Percentiles rank a stretch among this genome's conserved stretches.
These are phyloP conservation scores for Agrocybe pediades DNA, from an alignment of 768 basidiomycete species.

Conservation along the genomic window DNA sequence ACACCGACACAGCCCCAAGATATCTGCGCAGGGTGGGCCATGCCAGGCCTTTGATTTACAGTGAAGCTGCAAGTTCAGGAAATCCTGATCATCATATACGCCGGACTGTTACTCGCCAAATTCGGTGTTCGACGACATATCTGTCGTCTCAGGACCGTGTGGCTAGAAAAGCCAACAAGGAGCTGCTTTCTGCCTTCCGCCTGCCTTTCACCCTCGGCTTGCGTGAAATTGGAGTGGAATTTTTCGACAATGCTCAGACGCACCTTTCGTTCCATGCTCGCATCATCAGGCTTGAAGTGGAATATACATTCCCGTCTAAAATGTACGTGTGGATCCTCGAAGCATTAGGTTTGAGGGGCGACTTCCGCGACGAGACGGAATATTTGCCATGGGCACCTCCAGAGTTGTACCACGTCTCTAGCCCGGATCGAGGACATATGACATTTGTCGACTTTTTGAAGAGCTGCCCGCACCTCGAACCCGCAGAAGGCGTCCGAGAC, in stretches of 20 bases:
- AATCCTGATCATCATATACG: conserved; percentile 20
- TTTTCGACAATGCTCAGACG: not conserved
- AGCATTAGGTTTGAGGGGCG: conserved; percentile 8
- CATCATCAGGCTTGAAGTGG: conserved; percentile 29
- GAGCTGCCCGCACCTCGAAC: conserved; percentile 12
- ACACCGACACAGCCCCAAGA: not conserved
- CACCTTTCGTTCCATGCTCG: not conserved
- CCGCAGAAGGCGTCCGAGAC: not conserved
- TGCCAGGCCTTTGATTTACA: not conserved
- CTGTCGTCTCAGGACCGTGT: not conserved
- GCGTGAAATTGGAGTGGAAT: conserved; percentile 1
- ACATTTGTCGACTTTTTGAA: conserved; percentile 5
- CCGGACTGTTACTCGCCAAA: conserved; percentile 33
- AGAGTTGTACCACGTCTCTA: conserved; percentile 14
- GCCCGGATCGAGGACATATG: not conserved
- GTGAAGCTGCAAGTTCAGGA: not conserved
- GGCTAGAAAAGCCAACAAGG: not conserved
- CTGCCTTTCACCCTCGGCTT: conserved; percentile 5
- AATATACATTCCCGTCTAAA: conserved; percentile 27
- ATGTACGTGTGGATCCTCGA: conserved; percentile 21
- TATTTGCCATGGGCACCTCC: conserved; percentile 14
- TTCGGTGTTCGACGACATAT: not conserved
- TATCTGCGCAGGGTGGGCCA: not conserved
- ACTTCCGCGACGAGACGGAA: not conserved
- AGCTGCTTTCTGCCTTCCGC: conserved; percentile 8